These are phyloP conservation scores for Platanthera zijinensis DNA, from an alignment of 106 monocot species.

Conservation along the genomic window DNA sequence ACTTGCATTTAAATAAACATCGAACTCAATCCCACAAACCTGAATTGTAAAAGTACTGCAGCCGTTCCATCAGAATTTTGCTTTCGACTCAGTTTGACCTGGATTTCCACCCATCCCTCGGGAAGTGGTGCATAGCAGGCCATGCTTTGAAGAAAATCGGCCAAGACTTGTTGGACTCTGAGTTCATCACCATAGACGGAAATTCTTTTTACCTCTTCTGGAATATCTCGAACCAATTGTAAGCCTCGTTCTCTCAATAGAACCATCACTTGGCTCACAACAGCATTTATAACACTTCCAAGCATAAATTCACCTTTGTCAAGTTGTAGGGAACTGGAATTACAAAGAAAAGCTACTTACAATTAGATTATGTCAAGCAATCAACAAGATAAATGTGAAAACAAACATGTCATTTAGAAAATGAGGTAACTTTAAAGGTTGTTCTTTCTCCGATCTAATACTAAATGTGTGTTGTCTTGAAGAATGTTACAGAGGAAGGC, in stretches of 20 bases:
- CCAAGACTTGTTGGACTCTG: conserved; percentile 79
- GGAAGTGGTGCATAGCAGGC: conserved; percentile 67
- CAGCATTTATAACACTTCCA: conserved; percentile 69
- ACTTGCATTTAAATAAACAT: not conserved
- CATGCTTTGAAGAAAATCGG: conserved; percentile 76
- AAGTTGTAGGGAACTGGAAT: conserved; percentile 56
- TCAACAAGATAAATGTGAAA: not conserved
- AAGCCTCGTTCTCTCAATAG: conserved; percentile 69
- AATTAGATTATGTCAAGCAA: not conserved
- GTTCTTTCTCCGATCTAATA: not conserved
- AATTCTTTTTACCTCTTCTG: conserved; percentile 77
- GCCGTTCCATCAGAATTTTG: conserved; percentile 50
- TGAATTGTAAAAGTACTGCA: conserved; percentile 59
- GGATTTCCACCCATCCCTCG: conserved; percentile 89
- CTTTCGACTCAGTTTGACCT: conserved; percentile 55
- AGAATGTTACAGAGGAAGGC: too few species aligned
- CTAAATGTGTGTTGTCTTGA: not conserved
- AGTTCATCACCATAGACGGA: conserved; percentile 76
- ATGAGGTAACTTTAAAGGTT: too few species aligned
- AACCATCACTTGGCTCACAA: conserved; percentile 96
- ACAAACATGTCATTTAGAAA: not conserved
- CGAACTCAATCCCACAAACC: conserved; percentile 23
- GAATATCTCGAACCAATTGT: conserved; percentile 83
- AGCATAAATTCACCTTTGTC: conserved; percentile 66
- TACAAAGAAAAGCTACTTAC: conserved; percentile 4